Conservation (phyloP, 345 rosid genomes). For the Hypericum perforatum region DNA sequence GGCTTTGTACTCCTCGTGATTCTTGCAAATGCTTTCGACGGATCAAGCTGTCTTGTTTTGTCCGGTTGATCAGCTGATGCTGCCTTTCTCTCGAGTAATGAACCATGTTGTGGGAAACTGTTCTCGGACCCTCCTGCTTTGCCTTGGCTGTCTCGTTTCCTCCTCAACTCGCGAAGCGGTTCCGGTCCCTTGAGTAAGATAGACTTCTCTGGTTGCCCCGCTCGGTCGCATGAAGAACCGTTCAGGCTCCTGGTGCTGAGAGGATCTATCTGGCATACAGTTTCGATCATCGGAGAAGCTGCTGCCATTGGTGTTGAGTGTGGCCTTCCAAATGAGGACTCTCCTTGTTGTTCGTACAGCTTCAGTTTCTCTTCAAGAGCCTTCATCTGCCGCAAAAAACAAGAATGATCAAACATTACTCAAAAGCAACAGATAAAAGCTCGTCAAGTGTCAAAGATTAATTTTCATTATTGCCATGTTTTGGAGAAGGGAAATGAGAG, state of each 20-base stretch:
- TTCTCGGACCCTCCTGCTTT: slow-evolving; percentile 21
- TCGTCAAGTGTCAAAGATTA: too few relatives aligned
- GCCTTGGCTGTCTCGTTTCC: slow-evolving; percentile 25
- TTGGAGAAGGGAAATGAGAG: neutral
- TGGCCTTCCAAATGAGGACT: neutral
- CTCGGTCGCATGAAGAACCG: slow-evolving; percentile 7
- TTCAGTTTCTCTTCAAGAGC: neutral
- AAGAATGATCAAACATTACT: neutral
- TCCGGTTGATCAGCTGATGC: slow-evolving; percentile 11
- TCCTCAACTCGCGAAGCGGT: slow-evolving; percentile 25
- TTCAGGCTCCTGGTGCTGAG: slow-evolving; percentile 17
- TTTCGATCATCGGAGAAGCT: slow-evolving; percentile 13
- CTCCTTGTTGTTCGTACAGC: neutral
- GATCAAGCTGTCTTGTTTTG: slow-evolving; percentile 15
- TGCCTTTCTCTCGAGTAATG: slow-evolving; percentile 20
- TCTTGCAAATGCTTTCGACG: slow-evolving; percentile 24
- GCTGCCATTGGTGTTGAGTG: neutral
- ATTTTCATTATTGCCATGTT: neutral
- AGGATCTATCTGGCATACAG: slow-evolving; percentile 10
- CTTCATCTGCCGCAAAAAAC: neutral
- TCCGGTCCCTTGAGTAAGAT: slow-evolving; percentile 30
- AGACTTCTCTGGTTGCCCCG: slow-evolving; percentile 7
- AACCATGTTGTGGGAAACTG: slow-evolving; percentile 11
- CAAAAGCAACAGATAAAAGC: neutral
- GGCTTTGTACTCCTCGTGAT: slow-evolving; percentile 23